Evolutionary conservation across 352 stramenopile species (phyloP).

Genomic region (Globisporangium lucens): DNA sequence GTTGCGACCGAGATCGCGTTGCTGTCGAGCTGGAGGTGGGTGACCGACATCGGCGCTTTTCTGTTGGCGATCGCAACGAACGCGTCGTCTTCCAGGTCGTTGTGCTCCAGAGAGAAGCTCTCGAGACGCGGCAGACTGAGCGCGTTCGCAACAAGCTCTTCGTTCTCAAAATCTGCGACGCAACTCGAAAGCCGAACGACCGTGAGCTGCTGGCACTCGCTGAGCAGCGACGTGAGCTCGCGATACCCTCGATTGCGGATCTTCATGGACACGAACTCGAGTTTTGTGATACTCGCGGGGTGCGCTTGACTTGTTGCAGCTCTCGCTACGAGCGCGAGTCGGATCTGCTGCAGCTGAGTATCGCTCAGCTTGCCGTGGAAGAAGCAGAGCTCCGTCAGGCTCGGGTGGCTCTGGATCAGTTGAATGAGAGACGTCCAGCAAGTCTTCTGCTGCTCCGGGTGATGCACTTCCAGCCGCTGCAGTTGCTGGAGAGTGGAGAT

Average conservation of each 20-base stretch:
- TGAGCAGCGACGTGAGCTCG: constrained; percentile 45
- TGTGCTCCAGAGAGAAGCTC: constrained; percentile 68
- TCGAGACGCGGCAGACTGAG: constrained; percentile 34
- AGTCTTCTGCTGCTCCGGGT: constrained; percentile 64
- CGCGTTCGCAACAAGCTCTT: constrained; percentile 37
- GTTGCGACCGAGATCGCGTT: constrained; percentile 57
- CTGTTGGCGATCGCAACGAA: constrained; percentile 33
- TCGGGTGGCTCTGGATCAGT: constrained; percentile 30
- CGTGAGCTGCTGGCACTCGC: constrained; percentile 25
- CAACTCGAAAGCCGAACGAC: constrained; percentile 58
- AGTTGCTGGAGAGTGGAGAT: constrained; percentile 42
- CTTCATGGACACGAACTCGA: constrained; percentile 76
- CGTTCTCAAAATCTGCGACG: constrained; percentile 59
- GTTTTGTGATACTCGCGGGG: constrained; percentile 21
- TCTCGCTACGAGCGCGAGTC: constrained; percentile 21
- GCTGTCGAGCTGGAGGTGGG: constrained; percentile 49
- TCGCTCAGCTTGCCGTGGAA: constrained; percentile 70
- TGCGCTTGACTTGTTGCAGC: not conserved
- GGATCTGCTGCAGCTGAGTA: constrained; percentile 39
- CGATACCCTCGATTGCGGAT: constrained; percentile 41
- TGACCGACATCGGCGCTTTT: constrained; percentile 28
- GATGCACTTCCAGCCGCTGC: constrained; percentile 63
- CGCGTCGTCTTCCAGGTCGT: constrained; percentile 68
- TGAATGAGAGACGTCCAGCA: constrained; percentile 34
- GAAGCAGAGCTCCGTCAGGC: constrained; percentile 52